Conservation (phyloP, 2,329 filamentous ascomycete genomes). For the Colletotrichum liriopes region DNA sequence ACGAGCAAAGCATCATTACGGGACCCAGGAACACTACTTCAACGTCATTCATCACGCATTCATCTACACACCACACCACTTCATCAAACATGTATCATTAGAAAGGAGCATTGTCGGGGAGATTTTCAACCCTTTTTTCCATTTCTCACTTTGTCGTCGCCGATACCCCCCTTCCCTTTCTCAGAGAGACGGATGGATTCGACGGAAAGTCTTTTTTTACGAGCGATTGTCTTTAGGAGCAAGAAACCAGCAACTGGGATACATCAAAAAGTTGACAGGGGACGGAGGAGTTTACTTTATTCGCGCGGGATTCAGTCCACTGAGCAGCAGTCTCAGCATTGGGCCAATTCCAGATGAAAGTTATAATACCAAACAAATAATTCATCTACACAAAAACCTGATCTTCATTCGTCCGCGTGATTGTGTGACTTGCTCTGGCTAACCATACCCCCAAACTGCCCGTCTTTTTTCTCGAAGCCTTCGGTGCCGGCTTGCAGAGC, state of each 20-base stretch:
- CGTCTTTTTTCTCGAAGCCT: background rate
- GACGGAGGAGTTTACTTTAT: constrained; percentile 11
- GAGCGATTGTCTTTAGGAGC: constrained; percentile 21
- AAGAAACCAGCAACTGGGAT: constrained; percentile 1
- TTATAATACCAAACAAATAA: constrained; percentile 37
- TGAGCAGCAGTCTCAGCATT: background rate
- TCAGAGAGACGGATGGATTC: constrained; percentile 41
- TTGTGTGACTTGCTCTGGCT: background rate
- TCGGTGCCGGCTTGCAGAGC: background rate
- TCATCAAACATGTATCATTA: constrained; percentile 31
- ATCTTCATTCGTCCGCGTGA: background rate
- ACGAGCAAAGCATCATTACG: constrained; percentile 41
- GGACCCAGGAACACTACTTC: constrained; percentile 27
- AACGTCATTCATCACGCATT: constrained; percentile 25
- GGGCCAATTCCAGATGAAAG: constrained; percentile 25
- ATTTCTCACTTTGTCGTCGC: constrained; percentile 42
- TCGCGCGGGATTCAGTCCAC: background rate
- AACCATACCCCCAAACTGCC: background rate
- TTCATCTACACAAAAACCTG: constrained; percentile 11
- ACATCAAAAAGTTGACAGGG: constrained; percentile 18
- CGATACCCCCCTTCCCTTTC: constrained; percentile 43
- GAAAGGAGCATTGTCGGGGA: constrained; percentile 26
- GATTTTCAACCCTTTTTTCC: background rate
- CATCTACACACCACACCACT: background rate
- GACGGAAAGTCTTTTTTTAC: constrained; percentile 38